phyloP scores from a whole-genome alignment of 306 rosid species.

The Citrullus colocynthis region DNA sequence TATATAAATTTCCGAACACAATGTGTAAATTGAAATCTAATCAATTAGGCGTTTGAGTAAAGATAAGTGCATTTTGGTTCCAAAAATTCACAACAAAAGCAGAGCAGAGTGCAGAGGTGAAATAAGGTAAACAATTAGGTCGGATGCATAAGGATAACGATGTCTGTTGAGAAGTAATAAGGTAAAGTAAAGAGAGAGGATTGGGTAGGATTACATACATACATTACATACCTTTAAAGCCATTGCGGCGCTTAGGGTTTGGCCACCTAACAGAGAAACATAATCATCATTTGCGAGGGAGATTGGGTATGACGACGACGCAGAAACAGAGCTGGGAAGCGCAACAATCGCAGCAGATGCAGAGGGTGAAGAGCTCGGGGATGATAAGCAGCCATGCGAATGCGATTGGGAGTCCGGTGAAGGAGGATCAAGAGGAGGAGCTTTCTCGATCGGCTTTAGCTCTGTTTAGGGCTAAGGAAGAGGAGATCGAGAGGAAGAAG shows the following conservation, averaged over 20 bases:
- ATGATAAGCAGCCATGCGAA: conserved; percentile 12
- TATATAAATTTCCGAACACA: background rate
- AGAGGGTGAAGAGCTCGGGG: conserved; percentile 41
- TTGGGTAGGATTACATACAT: conserved; percentile 7
- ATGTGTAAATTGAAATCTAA: background rate
- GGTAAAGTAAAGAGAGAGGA: conserved; percentile 6
- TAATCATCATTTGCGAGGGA: conserved; percentile 28
- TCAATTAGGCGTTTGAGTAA: conserved; percentile 42
- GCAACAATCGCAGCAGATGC: conserved; percentile 13
- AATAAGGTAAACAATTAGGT: conserved; percentile 13
- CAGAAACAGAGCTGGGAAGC: conserved; percentile 41
- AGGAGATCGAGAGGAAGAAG: conserved; percentile 83
- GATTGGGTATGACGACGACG: conserved; percentile 55
- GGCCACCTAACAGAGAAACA: conserved; percentile 42
- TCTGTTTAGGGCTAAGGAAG: conserved; percentile 65
- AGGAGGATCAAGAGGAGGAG: conserved; percentile 69
- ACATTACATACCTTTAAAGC: conserved; percentile 40
- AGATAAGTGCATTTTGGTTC: conserved; percentile 14
- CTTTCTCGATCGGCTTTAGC: conserved; percentile 66
- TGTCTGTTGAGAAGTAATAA: conserved; percentile 27
- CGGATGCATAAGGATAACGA: conserved; percentile 16
- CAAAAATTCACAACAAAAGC: background rate
- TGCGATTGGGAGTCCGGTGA: conserved; percentile 36
- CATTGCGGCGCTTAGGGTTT: conserved; percentile 20
- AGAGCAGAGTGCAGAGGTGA: background rate